Base-by-base conservation (phyloP, 1,139 yeast species). In the Nakaseomyces uthaithaninus region DNA sequence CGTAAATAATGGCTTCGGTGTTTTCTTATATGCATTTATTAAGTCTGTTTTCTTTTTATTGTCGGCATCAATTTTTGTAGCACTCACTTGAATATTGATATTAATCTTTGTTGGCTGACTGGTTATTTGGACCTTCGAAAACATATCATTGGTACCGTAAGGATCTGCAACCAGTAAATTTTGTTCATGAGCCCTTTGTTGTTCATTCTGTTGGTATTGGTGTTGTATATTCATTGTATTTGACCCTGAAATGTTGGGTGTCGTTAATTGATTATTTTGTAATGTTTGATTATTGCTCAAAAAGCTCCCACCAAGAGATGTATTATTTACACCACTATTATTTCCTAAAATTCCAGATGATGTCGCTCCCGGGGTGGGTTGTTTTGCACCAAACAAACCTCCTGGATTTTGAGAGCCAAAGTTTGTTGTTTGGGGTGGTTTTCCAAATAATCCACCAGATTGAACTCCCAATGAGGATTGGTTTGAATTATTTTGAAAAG, bases 121-220 rank as follows among this genome's bases (percentile, higher is more conserved):
- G 7, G 60, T 56, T 25, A 53, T 44, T 9, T 49, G 46, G 14
- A 54, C 52, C 34, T 56, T 57, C 23, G 69, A 68, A 63, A 75
- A 80, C 39, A 79, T 65, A 4, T 85, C 85, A 55, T 78, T 80
- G 47, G 69, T 69, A 2, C 91, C 89, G 57, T 80, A 82, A 33
- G 93, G 91, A 56, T 82, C 82, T 46, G 66, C 27, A 39, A 44
- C 37, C 42, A 51, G 41, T 44, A 51, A 50, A 28, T 47, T 52
- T 39, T 51, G 59, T 25, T 48, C 50, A 27, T 52, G 54, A 38
- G 50, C 60, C 35, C 47, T 55, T 16, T 46, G 50, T 28, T 46
- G 53, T 33, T 41, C 40, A 7, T 40, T 44, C 17, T 43, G 47
- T 31, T 42, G 43, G 12, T 16, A 49, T 23, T 22, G 45, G 11